These are phyloP conservation scores for Verbena officinalis DNA, from an alignment of 257 asterid species.

Conservation along the genomic window DNA sequence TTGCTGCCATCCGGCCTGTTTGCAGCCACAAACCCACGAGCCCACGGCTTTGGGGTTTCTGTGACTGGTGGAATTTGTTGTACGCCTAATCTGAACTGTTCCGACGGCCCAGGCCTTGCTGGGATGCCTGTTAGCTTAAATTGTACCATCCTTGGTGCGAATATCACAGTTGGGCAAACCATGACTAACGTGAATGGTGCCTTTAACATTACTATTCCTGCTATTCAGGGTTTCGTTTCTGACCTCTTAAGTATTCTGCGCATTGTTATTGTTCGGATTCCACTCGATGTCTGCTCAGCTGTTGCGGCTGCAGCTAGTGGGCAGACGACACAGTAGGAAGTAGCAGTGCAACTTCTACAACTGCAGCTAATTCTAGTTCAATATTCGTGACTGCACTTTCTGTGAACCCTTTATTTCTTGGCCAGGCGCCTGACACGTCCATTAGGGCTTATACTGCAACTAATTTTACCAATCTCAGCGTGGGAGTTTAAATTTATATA, in stretches of 20 bases:
- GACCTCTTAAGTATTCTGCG: neutral
- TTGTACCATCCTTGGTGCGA: neutral
- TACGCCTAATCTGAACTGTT: neutral
- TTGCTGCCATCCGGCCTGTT: conserved; percentile 12
- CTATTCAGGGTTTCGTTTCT: neutral
- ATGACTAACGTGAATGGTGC: neutral
- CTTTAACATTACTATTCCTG: neutral
- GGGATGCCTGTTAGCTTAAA: neutral
- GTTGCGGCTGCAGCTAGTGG: neutral
- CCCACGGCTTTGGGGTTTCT: neutral
- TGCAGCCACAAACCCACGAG: neutral
- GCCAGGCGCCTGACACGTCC: too few species aligned
- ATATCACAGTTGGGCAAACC: neutral
- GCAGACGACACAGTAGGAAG: too few species aligned
- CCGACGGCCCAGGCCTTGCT: neutral
- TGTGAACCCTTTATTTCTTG: neutral
- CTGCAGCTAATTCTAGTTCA: neutral
- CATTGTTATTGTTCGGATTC: neutral
- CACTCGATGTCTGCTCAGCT: neutral
- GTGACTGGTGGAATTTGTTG: neutral
- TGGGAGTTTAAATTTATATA: too few species aligned
- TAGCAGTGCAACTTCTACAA: too few species aligned
- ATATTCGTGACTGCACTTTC: neutral
- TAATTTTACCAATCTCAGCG: too few species aligned
- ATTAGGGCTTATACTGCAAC: too few species aligned